phyloP scores from a whole-genome alignment of 164 flowering plant genomes.

The Macadamia tetraphylla region DNA sequence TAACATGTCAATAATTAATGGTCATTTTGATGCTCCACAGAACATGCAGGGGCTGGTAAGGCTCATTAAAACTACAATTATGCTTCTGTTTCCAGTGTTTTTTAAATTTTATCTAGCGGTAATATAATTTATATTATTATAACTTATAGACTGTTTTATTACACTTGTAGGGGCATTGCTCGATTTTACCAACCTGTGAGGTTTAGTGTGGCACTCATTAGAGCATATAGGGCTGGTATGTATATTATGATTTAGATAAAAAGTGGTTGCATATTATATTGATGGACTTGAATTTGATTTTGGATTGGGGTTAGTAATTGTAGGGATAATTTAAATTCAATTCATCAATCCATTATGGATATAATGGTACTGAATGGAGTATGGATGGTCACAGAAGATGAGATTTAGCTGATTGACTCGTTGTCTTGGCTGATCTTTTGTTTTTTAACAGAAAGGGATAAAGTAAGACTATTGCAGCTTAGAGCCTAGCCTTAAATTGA shows the following conservation, averaged over 20 bases:
- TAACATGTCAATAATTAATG: slow-evolving; percentile 16
- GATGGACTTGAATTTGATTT: not conserved
- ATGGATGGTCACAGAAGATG: slow-evolving; percentile 25
- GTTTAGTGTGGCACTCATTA: slow-evolving; percentile 10
- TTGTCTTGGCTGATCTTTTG: no score
- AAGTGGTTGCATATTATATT: not conserved
- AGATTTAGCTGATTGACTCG: no score
- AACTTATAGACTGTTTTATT: no score
- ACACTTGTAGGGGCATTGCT: not conserved
- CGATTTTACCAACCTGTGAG: slow-evolving; percentile 11
- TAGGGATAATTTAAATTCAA: slow-evolving; percentile 52
- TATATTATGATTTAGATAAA: not conserved
- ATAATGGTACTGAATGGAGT: slow-evolving; percentile 50
- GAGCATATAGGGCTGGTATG: slow-evolving; percentile 3
- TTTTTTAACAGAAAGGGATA: no score
- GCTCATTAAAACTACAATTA: not conserved
- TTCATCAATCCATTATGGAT: slow-evolving; percentile 50
- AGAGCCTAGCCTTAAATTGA: no score
- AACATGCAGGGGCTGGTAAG: slow-evolving; percentile 66
- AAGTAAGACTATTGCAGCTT: no score
- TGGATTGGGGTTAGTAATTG: not conserved
- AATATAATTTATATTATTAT: not conserved
- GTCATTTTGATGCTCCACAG: slow-evolving; percentile 41
- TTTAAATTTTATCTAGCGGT: not conserved
- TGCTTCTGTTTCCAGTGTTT: not conserved